These are phyloP conservation scores for Podaxis mareebaensis DNA, from an alignment of 768 basidiomycete genomes.

Conservation along the genomic window DNA sequence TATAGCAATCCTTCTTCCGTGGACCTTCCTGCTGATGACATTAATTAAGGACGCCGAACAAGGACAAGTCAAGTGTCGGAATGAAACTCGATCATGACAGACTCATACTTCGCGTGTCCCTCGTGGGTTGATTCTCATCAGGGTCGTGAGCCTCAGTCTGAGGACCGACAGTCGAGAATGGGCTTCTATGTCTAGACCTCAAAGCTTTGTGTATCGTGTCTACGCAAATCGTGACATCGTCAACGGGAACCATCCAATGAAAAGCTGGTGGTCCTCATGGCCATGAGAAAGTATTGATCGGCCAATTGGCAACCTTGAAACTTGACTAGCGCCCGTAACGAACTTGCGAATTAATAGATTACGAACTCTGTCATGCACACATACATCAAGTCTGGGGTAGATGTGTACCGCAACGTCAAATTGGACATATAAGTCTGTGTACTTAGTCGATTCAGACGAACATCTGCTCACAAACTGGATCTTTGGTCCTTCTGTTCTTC, in stretches of 20 bases:
- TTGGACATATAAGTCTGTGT: neutral
- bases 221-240: too few species aligned
- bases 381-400: neutral
- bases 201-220: too few species aligned
- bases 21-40: neutral
- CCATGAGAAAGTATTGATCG: neutral
- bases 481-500: neutral
- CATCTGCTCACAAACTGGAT: too few species aligned
- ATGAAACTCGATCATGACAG: neutral
- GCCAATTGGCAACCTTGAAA: neutral
- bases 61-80: neutral
- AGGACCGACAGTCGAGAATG: neutral
- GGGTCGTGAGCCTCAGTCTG: neutral
- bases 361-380: neutral
- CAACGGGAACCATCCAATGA: too few species aligned
- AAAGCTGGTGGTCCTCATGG: too few species aligned
- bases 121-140: neutral
- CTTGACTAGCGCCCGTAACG: neutral
- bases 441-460: neutral
- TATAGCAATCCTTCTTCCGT: neutral
- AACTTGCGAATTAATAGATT: neutral
- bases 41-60: slow-evolving; percentile 1
- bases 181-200: neutral
- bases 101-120: neutral
- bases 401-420: neutral